phyloP scores from a whole-genome alignment of 2,329 filamentous ascomycete genomes.

The Cryoendolithus antarcticus region DNA sequence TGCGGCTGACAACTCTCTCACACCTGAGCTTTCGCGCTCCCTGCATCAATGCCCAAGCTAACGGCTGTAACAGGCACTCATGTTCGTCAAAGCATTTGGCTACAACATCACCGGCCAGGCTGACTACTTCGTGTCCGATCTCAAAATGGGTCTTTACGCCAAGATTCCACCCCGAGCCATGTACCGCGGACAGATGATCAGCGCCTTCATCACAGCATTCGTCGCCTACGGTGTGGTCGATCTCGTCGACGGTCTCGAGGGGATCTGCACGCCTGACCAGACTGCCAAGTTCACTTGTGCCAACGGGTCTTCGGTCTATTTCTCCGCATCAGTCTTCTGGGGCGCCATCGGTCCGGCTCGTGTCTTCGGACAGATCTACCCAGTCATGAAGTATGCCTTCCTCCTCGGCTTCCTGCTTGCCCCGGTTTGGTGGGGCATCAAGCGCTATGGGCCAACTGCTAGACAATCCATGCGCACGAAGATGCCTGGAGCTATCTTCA shows the following conservation, averaged over 20 bases:
- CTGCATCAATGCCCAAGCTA: no score
- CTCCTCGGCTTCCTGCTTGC: no score
- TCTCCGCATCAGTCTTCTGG: conserved; percentile 15
- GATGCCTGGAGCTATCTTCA: no score
- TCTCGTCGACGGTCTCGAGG: conserved; percentile 28
- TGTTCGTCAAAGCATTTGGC: conserved; percentile 30
- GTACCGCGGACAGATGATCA: conserved; percentile 32
- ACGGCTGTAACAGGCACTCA: conserved; percentile 19
- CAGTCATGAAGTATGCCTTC: no score
- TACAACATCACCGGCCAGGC: conserved; percentile 29
- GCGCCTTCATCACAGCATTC: conserved; percentile 27
- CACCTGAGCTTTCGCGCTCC: no score
- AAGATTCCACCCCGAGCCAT: conserved; percentile 32
- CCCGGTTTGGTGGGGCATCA: no score
- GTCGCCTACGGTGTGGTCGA: conserved; percentile 31
- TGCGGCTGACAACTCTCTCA: no score
- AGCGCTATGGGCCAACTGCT: no score
- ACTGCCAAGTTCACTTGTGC: conserved; percentile 11
- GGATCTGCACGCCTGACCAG: conserved; percentile 11
- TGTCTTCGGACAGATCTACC: no score
- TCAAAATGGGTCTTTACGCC: conserved; percentile 32
- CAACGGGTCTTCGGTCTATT: conserved; percentile 11
- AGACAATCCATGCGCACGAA: no score
- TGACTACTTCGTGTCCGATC: conserved; percentile 29
- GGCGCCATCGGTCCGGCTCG: conserved; percentile 13